A percentile compares a stretch with the other conserved stretches of the same genome.
These are phyloP conservation scores for Globisporangium emineosum DNA, from an alignment of 352 stramenopile genomes.

Conservation along the genomic window DNA sequence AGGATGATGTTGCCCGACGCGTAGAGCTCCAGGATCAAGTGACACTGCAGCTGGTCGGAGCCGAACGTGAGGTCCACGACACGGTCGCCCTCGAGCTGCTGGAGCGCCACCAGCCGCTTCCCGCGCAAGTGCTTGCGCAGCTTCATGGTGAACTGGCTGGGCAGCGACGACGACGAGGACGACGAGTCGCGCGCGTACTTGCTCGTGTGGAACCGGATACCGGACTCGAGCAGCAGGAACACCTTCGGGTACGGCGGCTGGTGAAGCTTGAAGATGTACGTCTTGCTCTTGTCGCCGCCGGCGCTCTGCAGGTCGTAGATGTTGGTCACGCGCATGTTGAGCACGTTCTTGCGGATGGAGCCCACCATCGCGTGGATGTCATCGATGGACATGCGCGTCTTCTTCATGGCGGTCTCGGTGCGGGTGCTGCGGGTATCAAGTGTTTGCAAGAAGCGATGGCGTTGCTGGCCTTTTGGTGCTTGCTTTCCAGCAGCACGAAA, in stretches of 20 bases:
- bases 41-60: conserved; percentile 81
- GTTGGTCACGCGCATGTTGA: conserved; percentile 94
- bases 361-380: conserved; percentile 87
- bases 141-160: conserved; percentile 97
- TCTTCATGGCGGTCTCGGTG: conserved; percentile 51
- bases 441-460: too few relatives aligned
- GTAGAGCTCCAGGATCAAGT: conserved; percentile 98
- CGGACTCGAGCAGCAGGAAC: conserved; percentile 95
- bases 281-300: conserved; percentile 79
- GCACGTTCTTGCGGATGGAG: conserved; percentile 80
- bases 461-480: not conserved
- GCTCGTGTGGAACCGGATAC: conserved; percentile 96
- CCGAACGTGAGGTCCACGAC: conserved; percentile 97
- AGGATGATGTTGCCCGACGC: conserved; percentile 96
- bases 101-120: conserved; percentile 91
- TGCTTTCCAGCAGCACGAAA: too few relatives aligned
- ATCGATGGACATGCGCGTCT: conserved; percentile 86
- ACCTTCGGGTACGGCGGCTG: conserved; percentile 88
- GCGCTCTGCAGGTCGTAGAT: conserved; percentile 92
- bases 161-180: conserved; percentile 68
- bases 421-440: too few relatives aligned
- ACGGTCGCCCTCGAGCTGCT: conserved; percentile 93
- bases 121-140: conserved; percentile 96
- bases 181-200: conserved; percentile 76
- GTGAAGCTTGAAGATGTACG: conserved; percentile 93